Conservation (phyloP, 108 stramenopile genomes). For the Mediolabrus comicus region DNA sequence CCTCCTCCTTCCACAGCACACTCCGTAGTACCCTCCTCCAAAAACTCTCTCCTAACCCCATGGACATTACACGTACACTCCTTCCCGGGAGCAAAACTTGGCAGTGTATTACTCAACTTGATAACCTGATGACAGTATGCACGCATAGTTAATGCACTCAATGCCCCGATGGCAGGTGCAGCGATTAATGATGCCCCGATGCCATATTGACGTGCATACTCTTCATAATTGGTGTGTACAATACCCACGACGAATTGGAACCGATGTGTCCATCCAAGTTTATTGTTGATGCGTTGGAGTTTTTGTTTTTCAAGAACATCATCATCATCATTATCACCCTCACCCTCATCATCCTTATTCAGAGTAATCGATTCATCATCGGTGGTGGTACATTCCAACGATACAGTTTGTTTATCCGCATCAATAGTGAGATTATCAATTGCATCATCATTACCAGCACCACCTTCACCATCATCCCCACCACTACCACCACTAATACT, state of each 20-base stretch:
- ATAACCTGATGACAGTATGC: slow-evolving; percentile 89
- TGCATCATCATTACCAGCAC: too few relatives aligned
- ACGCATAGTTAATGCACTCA: slow-evolving; percentile 67
- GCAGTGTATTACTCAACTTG: slow-evolving; percentile 73
- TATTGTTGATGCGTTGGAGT: slow-evolving; percentile 3
- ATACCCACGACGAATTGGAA: slow-evolving; percentile 91
- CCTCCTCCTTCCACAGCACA: slow-evolving; percentile 11
- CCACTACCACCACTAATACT: neutral
- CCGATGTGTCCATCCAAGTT: slow-evolving; percentile 79
- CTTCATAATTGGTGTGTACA: slow-evolving; percentile 93
- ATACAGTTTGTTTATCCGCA: too few relatives aligned
- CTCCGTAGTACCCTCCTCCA: slow-evolving; percentile 40
- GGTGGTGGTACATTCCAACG: neutral
- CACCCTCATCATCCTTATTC: neutral
- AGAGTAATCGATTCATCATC: neutral
- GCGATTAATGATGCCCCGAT: slow-evolving; percentile 61
- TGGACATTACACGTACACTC: slow-evolving; percentile 94
- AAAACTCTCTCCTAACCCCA: slow-evolving; percentile 86
- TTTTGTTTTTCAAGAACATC: neutral
- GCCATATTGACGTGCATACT: slow-evolving; percentile 80
- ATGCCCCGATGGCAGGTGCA: slow-evolving; percentile 68
- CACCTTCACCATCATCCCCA: neutral
- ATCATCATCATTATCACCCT: neutral
- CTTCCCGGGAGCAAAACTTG: slow-evolving; percentile 66
- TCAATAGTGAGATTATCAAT: too few relatives aligned